These are phyloP conservation scores for Neoboletus brunneissimus DNA, from an alignment of 768 basidiomycete species.

Conservation along the genomic window DNA sequence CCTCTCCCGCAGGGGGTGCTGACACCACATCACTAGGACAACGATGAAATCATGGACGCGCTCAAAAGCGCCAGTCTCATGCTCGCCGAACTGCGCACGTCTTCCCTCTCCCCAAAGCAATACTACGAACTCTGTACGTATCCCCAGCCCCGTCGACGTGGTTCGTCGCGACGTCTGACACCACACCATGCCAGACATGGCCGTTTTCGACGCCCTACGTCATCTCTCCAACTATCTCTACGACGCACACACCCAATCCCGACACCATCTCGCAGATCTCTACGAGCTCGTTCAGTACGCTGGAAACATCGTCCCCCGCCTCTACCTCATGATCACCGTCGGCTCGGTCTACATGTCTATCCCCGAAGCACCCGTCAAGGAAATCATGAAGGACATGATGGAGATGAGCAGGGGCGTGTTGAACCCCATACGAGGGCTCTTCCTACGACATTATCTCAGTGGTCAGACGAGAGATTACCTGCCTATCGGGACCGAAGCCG, in stretches of 20 bases:
- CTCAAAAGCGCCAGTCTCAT: conserved; percentile 96
- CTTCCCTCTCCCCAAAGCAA: conserved; percentile 91
- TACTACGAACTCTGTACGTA: conserved; percentile 95
- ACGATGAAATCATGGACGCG: conserved; percentile 98
- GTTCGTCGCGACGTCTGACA: not conserved
- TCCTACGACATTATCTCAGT: conserved; percentile 93
- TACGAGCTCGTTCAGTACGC: conserved; percentile 99
- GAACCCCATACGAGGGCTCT: conserved; percentile 95
- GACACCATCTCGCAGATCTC: conserved; percentile 95
- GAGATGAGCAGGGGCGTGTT: conserved; percentile 98
- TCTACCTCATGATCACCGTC: conserved; percentile 99
- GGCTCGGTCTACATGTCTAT: conserved; percentile 99
- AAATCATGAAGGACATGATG: conserved; percentile 99
- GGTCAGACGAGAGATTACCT: conserved; percentile 95
- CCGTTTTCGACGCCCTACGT: conserved; percentile 94
- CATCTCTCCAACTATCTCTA: conserved; percentile 95
- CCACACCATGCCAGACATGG: conserved; percentile 71
- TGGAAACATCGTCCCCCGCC: conserved; percentile 89
- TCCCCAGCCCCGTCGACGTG: not conserved
- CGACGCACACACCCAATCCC: conserved; percentile 87
- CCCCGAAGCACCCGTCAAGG: conserved; percentile 94
- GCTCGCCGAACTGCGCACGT: conserved; percentile 94
- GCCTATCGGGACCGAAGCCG: conserved; percentile 80
- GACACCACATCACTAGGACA: conserved; percentile 51
- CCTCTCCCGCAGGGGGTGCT: not conserved